phyloP scores from a whole-genome alignment of 2,329 filamentous ascomycete species.

The Neonectria sp. region DNA sequence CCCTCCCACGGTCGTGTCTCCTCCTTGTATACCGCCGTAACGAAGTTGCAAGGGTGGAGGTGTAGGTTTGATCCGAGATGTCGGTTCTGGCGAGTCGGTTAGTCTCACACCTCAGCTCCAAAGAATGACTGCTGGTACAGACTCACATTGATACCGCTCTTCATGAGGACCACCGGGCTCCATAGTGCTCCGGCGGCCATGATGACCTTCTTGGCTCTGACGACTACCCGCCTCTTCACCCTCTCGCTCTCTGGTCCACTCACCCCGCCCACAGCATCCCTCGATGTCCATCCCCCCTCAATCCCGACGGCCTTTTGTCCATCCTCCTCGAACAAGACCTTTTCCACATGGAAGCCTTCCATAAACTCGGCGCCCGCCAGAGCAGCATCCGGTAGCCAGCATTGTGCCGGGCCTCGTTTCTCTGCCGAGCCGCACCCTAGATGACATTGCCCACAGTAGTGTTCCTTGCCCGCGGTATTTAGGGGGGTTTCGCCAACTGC shows the following conservation, averaged over 20 bases:
- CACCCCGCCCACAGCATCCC: slow-evolving; percentile 74
- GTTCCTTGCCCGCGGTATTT: slow-evolving; percentile 81
- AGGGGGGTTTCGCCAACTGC: slow-evolving; percentile 79
- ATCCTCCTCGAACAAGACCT: slow-evolving; percentile 76
- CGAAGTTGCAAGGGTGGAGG: slow-evolving; percentile 79
- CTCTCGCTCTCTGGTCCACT: slow-evolving; percentile 64
- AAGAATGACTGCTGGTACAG: slow-evolving; percentile 10
- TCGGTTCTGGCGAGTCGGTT: slow-evolving; percentile 69
- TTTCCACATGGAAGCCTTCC: slow-evolving; percentile 83
- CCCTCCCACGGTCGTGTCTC: slow-evolving; percentile 81
- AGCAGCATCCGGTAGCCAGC: slow-evolving; percentile 85
- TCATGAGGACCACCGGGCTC: slow-evolving; percentile 81
- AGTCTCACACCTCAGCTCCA: slow-evolving; percentile 32
- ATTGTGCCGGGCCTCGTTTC: slow-evolving; percentile 85
- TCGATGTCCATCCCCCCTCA: slow-evolving; percentile 80
- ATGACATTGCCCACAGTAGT: slow-evolving; percentile 80
- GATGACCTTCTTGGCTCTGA: slow-evolving; percentile 86
- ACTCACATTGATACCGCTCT: slow-evolving; percentile 80
- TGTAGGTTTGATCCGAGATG: slow-evolving; percentile 88
- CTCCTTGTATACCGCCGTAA: slow-evolving; percentile 76
- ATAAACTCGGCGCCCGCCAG: slow-evolving; percentile 84
- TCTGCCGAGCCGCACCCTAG: slow-evolving; percentile 75
- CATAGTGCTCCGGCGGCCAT: slow-evolving; percentile 83
- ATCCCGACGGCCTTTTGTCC: slow-evolving; percentile 78
- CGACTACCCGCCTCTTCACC: slow-evolving; percentile 72